Percentiles rank a stretch among this genome's conserved stretches.
Conservation (phyloP, 176 grass and related monocot genomes). For the Pontederia paniculata region DNA sequence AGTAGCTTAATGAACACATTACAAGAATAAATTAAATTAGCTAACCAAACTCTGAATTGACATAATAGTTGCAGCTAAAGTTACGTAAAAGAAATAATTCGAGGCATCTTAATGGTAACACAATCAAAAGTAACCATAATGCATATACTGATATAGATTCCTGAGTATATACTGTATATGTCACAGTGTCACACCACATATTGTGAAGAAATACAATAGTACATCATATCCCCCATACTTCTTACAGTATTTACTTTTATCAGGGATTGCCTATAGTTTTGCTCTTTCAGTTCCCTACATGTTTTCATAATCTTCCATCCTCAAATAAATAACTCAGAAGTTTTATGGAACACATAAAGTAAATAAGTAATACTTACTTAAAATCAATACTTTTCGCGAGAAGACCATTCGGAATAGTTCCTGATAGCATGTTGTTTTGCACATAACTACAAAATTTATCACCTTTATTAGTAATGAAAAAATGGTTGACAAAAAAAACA, state of each 20-base stretch:
- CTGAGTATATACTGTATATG: too few species aligned
- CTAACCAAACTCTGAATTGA: background rate
- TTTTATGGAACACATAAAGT: background rate
- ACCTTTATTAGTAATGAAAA: too few species aligned
- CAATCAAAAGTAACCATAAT: too few species aligned
- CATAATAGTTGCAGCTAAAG: background rate
- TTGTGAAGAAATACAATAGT: too few species aligned
- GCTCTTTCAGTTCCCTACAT: background rate
- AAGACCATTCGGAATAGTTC: slow-evolving; percentile 47
- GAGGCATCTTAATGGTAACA: too few species aligned
- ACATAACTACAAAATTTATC: slow-evolving; percentile 38
- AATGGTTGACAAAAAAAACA: too few species aligned
- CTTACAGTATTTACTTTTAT: too few species aligned
- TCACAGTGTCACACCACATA: too few species aligned
- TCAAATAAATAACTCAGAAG: background rate
- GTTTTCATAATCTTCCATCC: background rate
- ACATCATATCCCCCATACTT: too few species aligned
- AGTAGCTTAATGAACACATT: slow-evolving; percentile 36
- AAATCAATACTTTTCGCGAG: slow-evolving; percentile 51
- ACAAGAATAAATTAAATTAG: background rate
- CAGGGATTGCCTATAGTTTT: too few species aligned
- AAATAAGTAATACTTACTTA: slow-evolving; percentile 26
- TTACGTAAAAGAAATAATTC: too few species aligned
- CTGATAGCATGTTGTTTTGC: slow-evolving; percentile 69
- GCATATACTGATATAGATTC: too few species aligned